These are phyloP conservation scores for Golubevia sp. DNA, from an alignment of 1,284 basidiomycete species.

Conservation along the genomic window DNA sequence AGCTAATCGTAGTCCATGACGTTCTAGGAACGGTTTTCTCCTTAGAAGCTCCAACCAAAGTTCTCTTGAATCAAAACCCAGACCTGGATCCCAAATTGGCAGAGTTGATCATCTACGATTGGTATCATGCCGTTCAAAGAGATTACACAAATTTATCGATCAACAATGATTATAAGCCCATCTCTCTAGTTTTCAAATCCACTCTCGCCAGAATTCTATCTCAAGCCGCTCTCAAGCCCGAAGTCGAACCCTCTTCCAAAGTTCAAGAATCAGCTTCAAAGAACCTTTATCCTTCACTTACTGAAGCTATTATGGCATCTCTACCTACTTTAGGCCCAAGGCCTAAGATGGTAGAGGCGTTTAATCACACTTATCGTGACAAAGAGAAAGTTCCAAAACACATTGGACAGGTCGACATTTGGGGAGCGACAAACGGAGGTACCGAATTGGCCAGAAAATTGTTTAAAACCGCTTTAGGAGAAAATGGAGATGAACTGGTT, in stretches of 20 bases:
- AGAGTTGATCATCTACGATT: conserved; percentile 24
- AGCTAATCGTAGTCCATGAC: conserved; percentile 43
- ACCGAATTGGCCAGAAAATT: conserved; percentile 24
- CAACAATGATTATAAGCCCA: conserved; percentile 33
- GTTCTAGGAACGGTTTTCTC: conserved; percentile 48
- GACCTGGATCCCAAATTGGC: conserved; percentile 31
- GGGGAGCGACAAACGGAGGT: conserved; percentile 46
- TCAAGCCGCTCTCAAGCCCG: conserved; percentile 33
- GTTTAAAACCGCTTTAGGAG: conserved; percentile 24
- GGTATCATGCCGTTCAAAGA: conserved; percentile 46
- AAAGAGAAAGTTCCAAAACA: conserved; percentile 6
- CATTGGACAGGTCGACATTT: conserved; percentile 21
- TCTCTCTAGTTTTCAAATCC: conserved; percentile 33
- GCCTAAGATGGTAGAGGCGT: conserved; percentile 42
- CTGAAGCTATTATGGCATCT: conserved; percentile 32
- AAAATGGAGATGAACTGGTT: conserved; percentile 4
- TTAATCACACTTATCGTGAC: conserved; percentile 22
- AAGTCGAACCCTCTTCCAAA: conserved; percentile 7
- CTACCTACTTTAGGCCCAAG: conserved; percentile 29
- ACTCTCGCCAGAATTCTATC: conserved; percentile 35
- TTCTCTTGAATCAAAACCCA: conserved; percentile 23
- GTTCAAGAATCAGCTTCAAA: not conserved
- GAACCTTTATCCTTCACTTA: conserved; percentile 21
- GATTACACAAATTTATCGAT: conserved; percentile 42
- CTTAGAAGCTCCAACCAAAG: conserved; percentile 26